phyloP scores from a whole-genome alignment of 441 rosid species.

The Francoa sonchifolia region DNA sequence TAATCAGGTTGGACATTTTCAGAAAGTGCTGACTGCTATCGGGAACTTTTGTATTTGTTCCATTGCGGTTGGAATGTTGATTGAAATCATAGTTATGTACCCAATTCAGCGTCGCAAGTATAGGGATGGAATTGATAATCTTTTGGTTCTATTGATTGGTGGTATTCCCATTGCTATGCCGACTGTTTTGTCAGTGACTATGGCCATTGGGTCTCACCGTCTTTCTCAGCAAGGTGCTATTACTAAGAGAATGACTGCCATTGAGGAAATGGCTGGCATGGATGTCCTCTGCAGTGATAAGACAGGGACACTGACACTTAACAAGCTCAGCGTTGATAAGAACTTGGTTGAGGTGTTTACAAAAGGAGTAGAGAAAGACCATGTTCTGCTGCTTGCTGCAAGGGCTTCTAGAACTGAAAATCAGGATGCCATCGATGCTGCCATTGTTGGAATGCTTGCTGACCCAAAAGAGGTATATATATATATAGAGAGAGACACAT shows the following conservation, averaged over 20 bases:
- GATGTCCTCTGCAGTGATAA: slow-evolving; percentile 96
- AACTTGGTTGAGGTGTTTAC: slow-evolving; percentile 76
- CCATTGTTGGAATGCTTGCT: slow-evolving; percentile 67
- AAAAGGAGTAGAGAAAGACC: slow-evolving; percentile 49
- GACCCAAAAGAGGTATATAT: slow-evolving; percentile 55
- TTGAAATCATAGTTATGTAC: slow-evolving; percentile 87
- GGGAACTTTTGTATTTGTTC: slow-evolving; percentile 98
- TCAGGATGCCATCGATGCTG: slow-evolving; percentile 70
- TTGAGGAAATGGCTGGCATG: slow-evolving; percentile 99
- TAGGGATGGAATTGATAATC: slow-evolving; percentile 87
- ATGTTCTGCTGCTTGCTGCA: slow-evolving; percentile 52
- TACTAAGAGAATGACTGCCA: slow-evolving; percentile 96
- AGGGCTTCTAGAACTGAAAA: slow-evolving; percentile 64
- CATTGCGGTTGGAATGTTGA: slow-evolving; percentile 81
- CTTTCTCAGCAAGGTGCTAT: slow-evolving; percentile 97
- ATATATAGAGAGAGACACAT: too few relatives aligned
- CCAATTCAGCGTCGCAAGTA: slow-evolving; percentile 66
- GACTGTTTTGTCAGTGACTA: slow-evolving; percentile 82
- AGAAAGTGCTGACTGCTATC: slow-evolving; percentile 82
- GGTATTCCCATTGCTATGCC: slow-evolving; percentile 99
- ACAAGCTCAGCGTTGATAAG: slow-evolving; percentile 79
- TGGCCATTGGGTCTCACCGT: slow-evolving; percentile 86
- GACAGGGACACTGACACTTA: slow-evolving; percentile 91
- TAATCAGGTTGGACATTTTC: slow-evolving; percentile 66
- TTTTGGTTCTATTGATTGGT: slow-evolving; percentile 87